Evolutionary conservation across 2,329 filamentous ascomycete species (phyloP), one percentile per base, ranked within the genome.

Genomic region (Bipolaris oryzae): DNA sequence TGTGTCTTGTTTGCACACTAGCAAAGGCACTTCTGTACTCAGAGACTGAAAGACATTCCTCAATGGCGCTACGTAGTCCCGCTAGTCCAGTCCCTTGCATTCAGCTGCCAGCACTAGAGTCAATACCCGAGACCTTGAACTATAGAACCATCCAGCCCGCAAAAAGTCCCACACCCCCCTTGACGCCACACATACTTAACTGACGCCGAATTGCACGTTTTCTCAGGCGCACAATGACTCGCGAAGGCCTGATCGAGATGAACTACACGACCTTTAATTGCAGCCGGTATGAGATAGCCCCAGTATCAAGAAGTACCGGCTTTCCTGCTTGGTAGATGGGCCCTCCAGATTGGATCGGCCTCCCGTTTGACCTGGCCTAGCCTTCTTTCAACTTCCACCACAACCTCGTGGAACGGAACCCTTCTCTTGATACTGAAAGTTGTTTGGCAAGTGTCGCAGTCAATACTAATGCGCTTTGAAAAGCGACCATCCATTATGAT

Each of bases 271-370:
- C 16, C 15, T 7, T 38, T 10, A 3, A 21, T 16, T 11, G 5
- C 21, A 25, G 15, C 20, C 10, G 33, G 21, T 37, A 38, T 20
- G n/a, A 37, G 33, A 23, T 37, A 28, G 34, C 20, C 18, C 25
- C 4, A 2, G 7, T 6, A 15, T 35, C 34, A 18, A 28, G 34
- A 15, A 20, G 13, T n/a, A 5, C 9, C 3, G 34, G 37, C 34
- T 18, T 37, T 21, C 18, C 15, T 47, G 7, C 20, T 48, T 15
- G 33, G 33, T 15, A 48, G 45, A 48, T 48, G 45, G 20, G 45
- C 45, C 18, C 45, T 37, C 45, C 45, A 52, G 15, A 39, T 44
- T 20, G 50, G 50, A 16, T 45, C 50, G 3, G 21, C 33, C n/a
- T 37, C 41, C 33, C 20, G 25, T 33, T 31, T 45, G 13, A 45